Evolutionary conservation across 2,329 filamentous ascomycete species (phyloP), one percentile per base, ranked within the genome.

Genomic region (Pleomassaria siparia): DNA sequence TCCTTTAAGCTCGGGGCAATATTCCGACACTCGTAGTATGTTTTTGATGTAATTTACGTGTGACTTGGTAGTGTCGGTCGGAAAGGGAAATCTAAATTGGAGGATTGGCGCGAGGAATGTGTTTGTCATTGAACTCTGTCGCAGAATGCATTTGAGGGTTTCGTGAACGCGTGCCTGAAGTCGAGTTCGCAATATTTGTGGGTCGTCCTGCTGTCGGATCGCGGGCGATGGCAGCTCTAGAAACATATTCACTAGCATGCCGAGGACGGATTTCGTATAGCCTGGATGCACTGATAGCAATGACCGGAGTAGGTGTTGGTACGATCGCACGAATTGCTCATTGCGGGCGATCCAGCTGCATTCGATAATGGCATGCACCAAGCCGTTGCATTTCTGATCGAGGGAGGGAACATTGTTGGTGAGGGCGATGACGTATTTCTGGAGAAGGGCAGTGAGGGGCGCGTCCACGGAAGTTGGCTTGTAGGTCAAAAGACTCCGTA

Each of bases 11-110:
- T 88, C 85, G 0, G 89, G 86, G 1, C 87, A 83, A 64, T 96
- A 96, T 40, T 84, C 79, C 44, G 87, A 85, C 26, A 97, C 76
- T 49, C 80, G 82, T 21, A 97, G 76, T 9, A 97, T 76, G 65
- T 97, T 96, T 60, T 87, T 81, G 48, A 96, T 86, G 63, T 95
- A 99, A n/a, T 86, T 84, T 58, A 92, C 82, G 67, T 96, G 91
- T n/a, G 83, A 79, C 55, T 85, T 85, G 53, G 87, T 86, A 3
- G 86, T 83, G 44, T 95, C 89, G 53, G 86, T 86, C 41, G 87
- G 80, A 50, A 84, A 88, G 1, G 91, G 90, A 51, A 95, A 95
- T 33, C 85, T 85, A 41, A 76, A 71, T 40, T 80, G 73, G 30
- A 95, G 71, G 40, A 91, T 76, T 26, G 82, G 80, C 29, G 86